Conservation (phyloP, 176 grass and related monocot genomes). For the Chrysopogon serrulatus region DNA sequence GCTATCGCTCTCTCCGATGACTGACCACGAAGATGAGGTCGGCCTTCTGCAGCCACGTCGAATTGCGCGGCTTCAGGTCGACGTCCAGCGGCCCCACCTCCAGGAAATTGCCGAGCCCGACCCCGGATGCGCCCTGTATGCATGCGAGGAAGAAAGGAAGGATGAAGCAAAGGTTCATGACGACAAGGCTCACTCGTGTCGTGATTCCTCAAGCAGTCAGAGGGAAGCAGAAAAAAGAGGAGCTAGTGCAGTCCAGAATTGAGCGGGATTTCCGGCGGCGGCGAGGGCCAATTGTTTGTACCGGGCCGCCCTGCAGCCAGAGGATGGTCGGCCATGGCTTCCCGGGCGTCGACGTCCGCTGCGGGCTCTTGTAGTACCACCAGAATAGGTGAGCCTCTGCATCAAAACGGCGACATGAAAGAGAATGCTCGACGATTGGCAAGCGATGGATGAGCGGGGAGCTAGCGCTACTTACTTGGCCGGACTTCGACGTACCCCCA, state of each 20-base stretch:
- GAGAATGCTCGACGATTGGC: background rate
- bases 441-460: background rate
- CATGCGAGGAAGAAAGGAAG: background rate
- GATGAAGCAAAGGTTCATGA: background rate
- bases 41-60: slow-evolving; percentile 79
- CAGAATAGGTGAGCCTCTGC: slow-evolving; percentile 92
- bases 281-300: background rate
- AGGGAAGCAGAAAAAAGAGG: background rate
- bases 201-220: background rate
- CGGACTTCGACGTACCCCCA: slow-evolving; percentile 92
- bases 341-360: slow-evolving; percentile 17
- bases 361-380: slow-evolving; percentile 86
- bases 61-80: slow-evolving; percentile 49
- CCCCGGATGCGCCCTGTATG: slow-evolving; percentile 58
- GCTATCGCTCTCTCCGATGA: background rate
- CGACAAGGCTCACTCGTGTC: background rate
- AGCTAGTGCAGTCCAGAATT: background rate
- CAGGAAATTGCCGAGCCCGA: slow-evolving; percentile 70
- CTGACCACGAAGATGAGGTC: slow-evolving; percentile 86
- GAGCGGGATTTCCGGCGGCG: background rate
- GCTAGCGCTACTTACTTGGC: slow-evolving; percentile 31
- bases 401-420: background rate
- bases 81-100: slow-evolving; percentile 71
- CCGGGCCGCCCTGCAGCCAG: slow-evolving; percentile 94
- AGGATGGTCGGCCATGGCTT: slow-evolving; percentile 76